These are phyloP conservation scores for Farysia itapuensis DNA, from an alignment of 1,284 basidiomycete species.

Conservation along the genomic window DNA sequence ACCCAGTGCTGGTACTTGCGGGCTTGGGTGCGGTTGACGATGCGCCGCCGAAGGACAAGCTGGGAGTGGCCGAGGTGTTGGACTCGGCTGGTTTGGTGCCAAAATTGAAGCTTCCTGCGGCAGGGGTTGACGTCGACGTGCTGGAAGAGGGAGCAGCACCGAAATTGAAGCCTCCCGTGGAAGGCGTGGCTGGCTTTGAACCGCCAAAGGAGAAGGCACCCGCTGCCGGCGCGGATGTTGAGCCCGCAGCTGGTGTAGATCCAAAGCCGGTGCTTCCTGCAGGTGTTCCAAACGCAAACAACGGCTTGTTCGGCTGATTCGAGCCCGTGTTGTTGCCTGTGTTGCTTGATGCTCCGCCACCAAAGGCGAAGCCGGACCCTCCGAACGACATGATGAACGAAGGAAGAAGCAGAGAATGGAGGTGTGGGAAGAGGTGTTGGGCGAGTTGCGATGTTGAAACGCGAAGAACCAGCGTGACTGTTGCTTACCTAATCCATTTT, in stretches of 20 bases:
- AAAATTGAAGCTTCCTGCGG: conserved; percentile 5
- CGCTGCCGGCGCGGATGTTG: background rate
- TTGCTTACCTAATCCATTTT: conserved; percentile 6
- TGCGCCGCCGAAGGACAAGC: conserved; percentile 35
- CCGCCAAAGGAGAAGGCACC: conserved; percentile 1
- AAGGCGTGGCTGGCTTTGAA: conserved; percentile 7
- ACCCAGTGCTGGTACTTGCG: background rate
- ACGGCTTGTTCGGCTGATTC: conserved; percentile 24
- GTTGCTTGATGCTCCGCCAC: conserved; percentile 15
- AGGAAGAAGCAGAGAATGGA: too few relatives aligned
- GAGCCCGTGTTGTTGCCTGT: conserved; percentile 11
- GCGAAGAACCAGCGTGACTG: background rate
- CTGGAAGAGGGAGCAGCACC: background rate
- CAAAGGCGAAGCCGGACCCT: conserved; percentile 40
- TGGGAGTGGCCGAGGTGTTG: conserved; percentile 1
- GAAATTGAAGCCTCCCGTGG: conserved; percentile 18
- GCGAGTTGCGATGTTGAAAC: background rate
- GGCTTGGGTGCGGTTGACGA: background rate
- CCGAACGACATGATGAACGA: conserved; percentile 45
- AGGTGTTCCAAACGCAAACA: conserved; percentile 21
- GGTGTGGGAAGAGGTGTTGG: too few relatives aligned
- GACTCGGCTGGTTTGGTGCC: conserved; percentile 1
- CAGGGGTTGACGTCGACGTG: conserved; percentile 6
- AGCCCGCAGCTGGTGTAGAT: too few relatives aligned
- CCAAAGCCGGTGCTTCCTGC: conserved; percentile 4